phyloP scores from a whole-genome alignment of 768 basidiomycete species.

The Hydnomerulius pinastri region DNA sequence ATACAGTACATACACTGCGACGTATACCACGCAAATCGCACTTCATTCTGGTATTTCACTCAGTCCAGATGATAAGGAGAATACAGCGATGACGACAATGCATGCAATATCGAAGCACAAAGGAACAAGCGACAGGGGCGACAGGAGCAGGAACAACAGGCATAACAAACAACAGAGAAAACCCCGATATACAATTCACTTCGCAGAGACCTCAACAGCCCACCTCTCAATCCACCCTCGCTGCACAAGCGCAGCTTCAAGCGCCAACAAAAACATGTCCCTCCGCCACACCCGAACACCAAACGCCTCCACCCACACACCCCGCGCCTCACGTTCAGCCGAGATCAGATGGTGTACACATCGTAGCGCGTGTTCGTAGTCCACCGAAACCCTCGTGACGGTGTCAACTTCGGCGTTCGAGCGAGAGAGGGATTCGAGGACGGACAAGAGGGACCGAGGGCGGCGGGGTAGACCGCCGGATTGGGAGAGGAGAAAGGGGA shows the following conservation, averaged over 20 bases:
- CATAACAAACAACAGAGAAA: neutral
- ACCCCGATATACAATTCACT: slow-evolving; percentile 12
- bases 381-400: slow-evolving; percentile 42
- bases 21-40: slow-evolving; percentile 2
- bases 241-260: slow-evolving; percentile 54
- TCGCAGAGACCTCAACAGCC: slow-evolving; percentile 32
- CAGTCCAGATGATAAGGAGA: too few relatives aligned
- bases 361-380: slow-evolving; percentile 25
- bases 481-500: slow-evolving; percentile 44
- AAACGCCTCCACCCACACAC: slow-evolving; percentile 15
- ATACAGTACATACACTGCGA: neutral
- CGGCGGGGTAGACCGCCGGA: slow-evolving; percentile 38
- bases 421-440: slow-evolving; percentile 39
- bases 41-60: too few relatives aligned
- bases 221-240: slow-evolving; percentile 49
- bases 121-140: neutral
- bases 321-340: slow-evolving; percentile 12
- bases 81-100: too few relatives aligned
- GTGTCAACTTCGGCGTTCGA: slow-evolving; percentile 31
- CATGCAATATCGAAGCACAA: too few relatives aligned
- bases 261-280: slow-evolving; percentile 46
- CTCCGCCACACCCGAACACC: slow-evolving; percentile 46
- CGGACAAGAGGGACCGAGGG: slow-evolving; percentile 36
- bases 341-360: slow-evolving; percentile 8
- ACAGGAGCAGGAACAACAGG: neutral